Percentiles rank a stretch among this genome's conserved stretches.
Evolutionary conservation across 2,329 filamentous ascomycete species (phyloP).

Genomic region (Talaromyces sp.): DNA sequence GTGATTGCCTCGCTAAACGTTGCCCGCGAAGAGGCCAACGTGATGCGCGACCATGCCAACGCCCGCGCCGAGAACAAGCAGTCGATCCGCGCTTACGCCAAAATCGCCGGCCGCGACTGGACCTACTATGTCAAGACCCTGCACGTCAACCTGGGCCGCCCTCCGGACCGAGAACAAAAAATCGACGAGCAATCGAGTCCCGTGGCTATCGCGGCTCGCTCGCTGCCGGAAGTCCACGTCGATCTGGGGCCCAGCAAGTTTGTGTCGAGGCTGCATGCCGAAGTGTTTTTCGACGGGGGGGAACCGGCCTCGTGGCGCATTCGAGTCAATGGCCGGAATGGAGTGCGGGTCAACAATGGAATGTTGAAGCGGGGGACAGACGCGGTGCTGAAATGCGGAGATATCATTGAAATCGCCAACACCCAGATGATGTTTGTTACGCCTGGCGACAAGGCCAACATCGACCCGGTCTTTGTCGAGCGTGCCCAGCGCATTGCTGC

Average conservation of each 20-base stretch:
- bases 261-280: slow-evolving; percentile 71
- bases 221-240: slow-evolving; percentile 64
- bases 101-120: slow-evolving; percentile 49
- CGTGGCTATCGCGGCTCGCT: slow-evolving; percentile 39
- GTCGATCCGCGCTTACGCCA: slow-evolving; percentile 47
- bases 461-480: slow-evolving; percentile 66
- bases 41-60: slow-evolving; percentile 43
- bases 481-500: slow-evolving; percentile 52
- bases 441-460: slow-evolving; percentile 67
- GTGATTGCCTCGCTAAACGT: slow-evolving; percentile 45
- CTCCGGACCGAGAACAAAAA: slow-evolving; percentile 42
- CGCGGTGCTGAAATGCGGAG: slow-evolving; percentile 71
- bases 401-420: slow-evolving; percentile 85
- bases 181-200: slow-evolving; percentile 43
- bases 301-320: slow-evolving; percentile 69
- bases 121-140: slow-evolving; percentile 49
- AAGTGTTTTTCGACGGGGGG: slow-evolving; percentile 69
- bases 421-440: slow-evolving; percentile 99
- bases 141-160: slow-evolving; percentile 46
- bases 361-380: slow-evolving; percentile 64
- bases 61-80: slow-evolving; percentile 41
- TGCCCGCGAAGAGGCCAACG: slow-evolving; percentile 41
- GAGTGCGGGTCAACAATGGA: slow-evolving; percentile 74
- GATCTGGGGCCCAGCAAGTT: slow-evolving; percentile 82
- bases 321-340: slow-evolving; percentile 84